These are phyloP conservation scores for Corymbia calophylla DNA, from an alignment of 441 rosid species.

Conservation along the genomic window DNA sequence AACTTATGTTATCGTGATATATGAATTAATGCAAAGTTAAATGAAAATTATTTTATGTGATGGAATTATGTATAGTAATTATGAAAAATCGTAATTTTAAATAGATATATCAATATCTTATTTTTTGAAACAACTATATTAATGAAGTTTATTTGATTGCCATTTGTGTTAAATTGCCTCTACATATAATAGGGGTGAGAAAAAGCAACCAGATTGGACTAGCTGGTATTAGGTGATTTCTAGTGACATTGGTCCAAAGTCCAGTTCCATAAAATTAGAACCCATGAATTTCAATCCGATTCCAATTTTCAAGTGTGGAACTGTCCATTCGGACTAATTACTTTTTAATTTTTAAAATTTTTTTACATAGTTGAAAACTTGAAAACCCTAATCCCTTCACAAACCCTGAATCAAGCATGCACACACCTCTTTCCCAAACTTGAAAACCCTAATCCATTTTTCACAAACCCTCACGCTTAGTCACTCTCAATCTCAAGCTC, in stretches of 20 bases:
- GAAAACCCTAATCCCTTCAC: background rate
- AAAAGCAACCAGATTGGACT: too few species aligned
- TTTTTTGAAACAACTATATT: background rate
- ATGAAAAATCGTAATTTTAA: background rate
- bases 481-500: background rate
- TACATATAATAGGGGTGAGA: background rate
- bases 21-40: background rate
- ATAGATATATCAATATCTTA: background rate
- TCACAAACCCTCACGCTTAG: background rate
- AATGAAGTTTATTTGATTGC: background rate
- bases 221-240: rapidly evolving
- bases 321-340: rapidly evolving
- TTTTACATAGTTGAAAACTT: background rate
- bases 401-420: background rate
- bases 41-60: background rate
- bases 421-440: background rate
- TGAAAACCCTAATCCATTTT: background rate
- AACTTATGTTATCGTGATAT: background rate
- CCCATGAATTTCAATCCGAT: rapidly evolving
- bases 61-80: background rate
- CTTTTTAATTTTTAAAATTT: rapidly evolving
- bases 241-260: too few species aligned
- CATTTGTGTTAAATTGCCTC: background rate
- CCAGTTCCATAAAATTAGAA: too few species aligned
- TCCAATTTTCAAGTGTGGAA: background rate